Evolutionary conservation across 129 eudicot species (phyloP), one percentile per base, ranked within the genome.

Genomic region (Ambrosia artemisiifolia): DNA sequence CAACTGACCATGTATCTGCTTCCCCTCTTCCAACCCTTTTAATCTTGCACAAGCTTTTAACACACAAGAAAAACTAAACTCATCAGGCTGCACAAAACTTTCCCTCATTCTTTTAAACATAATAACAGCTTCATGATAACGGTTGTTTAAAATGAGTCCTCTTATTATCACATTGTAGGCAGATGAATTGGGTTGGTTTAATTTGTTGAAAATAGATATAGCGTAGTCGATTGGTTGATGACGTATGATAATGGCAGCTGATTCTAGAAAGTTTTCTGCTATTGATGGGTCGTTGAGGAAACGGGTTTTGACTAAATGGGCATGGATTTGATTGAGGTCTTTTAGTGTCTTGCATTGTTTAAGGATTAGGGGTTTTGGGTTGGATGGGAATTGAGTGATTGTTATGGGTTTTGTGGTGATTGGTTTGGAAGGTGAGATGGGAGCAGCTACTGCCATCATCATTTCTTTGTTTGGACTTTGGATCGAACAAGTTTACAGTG

Each of bases 241-340:
- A 1, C 77, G 83, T n/a, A 81, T 71, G 79, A 81, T 67, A 46
- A 81, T 79, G n/a, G 81, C 83, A 42, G 83, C 85, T 33, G 81
- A 77, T 78, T 84, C 88, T 36, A 85, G 83, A 28, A 84, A 81
- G 75, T 71, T 75, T 69, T 80, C 82, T 49, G 75, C 85, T 33
- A 71, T 63, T 16, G 73, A 50, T 3, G 83, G 83, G 56, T 17
- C 36, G 80, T 24, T 77, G 66, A 83, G 51, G 70, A 72, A 63
- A 44, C 82, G 67, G 78, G 83, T 80, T 77, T 80, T 80, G 83
- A 84, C 76, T 67, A 84, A 80, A 80, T 77, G 82, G 56, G 83
- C 88, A 32, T 76, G 88, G 10, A 84, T 63, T 69, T 80, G 88
- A 46, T 80, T 76, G 65, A 84, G 85, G 80, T 80, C 80, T 56